These are phyloP conservation scores for Camptophora hylomeconis DNA, from an alignment of 2,329 filamentous ascomycete species.

Conservation along the genomic window DNA sequence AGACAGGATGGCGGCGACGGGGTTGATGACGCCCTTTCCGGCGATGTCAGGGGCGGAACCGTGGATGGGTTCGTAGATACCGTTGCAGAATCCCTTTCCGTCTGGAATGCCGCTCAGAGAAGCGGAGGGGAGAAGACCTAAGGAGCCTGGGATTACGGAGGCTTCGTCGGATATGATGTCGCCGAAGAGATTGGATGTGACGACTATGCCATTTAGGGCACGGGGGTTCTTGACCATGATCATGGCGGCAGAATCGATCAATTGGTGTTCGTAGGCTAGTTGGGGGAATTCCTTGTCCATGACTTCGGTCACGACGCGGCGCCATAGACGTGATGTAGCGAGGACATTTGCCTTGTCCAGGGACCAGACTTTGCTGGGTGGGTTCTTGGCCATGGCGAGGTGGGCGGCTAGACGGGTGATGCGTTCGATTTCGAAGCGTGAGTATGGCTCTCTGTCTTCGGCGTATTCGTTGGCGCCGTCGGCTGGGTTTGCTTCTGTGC, in stretches of 20 bases:
- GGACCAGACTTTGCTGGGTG: constrained; percentile 67
- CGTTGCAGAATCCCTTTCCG: constrained; percentile 52
- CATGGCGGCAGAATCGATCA: constrained; percentile 97
- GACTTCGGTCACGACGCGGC: constrained; percentile 71
- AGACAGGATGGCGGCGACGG: constrained; percentile 80
- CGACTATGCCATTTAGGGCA: constrained; percentile 75
- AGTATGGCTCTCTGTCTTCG: constrained; percentile 78
- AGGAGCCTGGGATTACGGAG: constrained; percentile 79
- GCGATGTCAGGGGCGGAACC: constrained; percentile 89
- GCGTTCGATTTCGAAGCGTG: constrained; percentile 71
- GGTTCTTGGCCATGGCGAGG: constrained; percentile 64
- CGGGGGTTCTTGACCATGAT: constrained; percentile 90
- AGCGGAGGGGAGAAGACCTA: constrained; percentile 79
- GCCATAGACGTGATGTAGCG: constrained; percentile 79
- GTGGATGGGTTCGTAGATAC: constrained; percentile 96
- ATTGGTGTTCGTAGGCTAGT: constrained; percentile 70
- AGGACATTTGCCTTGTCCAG: constrained; percentile 96
- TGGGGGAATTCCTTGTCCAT: constrained; percentile 84
- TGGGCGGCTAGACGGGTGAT: constrained; percentile 70
- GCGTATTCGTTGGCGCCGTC: constrained; percentile 53
- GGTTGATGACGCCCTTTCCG: constrained; percentile 82
- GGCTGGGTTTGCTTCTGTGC: constrained; percentile 55
- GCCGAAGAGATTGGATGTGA: constrained; percentile 89
- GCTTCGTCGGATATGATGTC: constrained; percentile 96
- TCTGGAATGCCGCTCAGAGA: constrained; percentile 78